phyloP scores from a whole-genome alignment of 345 rosid genomes.

The Iberis pinnata region DNA sequence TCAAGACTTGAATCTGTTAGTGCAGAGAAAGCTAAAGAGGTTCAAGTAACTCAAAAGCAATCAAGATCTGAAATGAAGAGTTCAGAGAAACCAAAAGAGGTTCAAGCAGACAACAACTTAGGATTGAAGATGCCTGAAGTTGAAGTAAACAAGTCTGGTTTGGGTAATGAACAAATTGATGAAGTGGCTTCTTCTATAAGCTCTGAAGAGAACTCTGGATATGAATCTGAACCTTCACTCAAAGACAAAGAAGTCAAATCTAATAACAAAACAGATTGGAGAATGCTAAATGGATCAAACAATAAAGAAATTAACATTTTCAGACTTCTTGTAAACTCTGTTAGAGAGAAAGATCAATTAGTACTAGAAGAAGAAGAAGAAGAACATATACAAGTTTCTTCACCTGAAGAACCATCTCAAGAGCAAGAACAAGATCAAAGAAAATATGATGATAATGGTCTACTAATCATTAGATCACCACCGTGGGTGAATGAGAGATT shows the following conservation, averaged over 20 bases:
- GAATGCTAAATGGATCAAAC: conserved; percentile 16
- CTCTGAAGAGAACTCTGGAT: conserved; percentile 22
- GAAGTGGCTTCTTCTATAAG: conserved; percentile 12
- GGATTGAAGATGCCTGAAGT: conserved; percentile 5
- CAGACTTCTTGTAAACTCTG: conserved; percentile 31
- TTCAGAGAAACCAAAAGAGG: conserved; percentile 10
- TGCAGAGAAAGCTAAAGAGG: conserved; percentile 7
- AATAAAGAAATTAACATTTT: conserved; percentile 23
- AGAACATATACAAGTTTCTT: conserved; percentile 12
- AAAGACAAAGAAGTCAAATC: conserved; percentile 19
- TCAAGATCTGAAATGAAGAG: not conserved
- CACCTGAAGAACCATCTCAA: conserved; percentile 18
- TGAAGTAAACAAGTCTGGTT: not conserved
- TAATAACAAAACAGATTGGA: conserved; percentile 7
- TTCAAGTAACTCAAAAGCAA: not conserved
- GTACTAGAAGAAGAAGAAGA: conserved; percentile 7
- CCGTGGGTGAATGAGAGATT: conserved; percentile 6
- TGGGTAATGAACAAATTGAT: conserved; percentile 13
- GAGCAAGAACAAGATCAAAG: conserved; percentile 15
- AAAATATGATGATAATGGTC: conserved; percentile 18
- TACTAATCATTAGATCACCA: conserved; percentile 23
- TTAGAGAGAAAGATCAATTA: conserved; percentile 21
- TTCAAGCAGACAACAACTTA: conserved; percentile 1
- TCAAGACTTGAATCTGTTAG: not conserved
- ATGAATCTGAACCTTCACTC: conserved; percentile 21